A percentile compares a stretch with the other conserved stretches of the same genome.
phyloP scores from a whole-genome alignment of 148 eudicot genomes.

The Linanthus parryae region DNA sequence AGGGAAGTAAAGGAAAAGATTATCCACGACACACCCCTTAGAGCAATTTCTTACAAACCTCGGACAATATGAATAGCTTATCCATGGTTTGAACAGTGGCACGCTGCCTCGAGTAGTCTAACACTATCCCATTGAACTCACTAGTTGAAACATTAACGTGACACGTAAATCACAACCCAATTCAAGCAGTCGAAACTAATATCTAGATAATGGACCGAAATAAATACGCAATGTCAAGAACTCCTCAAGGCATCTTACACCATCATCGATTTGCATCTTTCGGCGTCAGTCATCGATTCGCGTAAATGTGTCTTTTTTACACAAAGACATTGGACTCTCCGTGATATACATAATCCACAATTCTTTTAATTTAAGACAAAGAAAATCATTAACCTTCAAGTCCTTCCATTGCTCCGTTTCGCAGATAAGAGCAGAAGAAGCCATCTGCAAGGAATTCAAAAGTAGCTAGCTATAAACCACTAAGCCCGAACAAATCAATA shows the following conservation, averaged over 20 bases:
- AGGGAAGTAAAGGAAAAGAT: too few relatives aligned
- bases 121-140: constrained; percentile 64
- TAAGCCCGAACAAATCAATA: too few relatives aligned
- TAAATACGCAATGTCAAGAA: too few relatives aligned
- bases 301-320: constrained; percentile 86
- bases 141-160: constrained; percentile 25
- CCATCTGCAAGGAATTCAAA: constrained; percentile 49
- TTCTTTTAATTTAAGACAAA: too few relatives aligned
- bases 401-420: constrained; percentile 73
- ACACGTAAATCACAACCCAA: not conserved
- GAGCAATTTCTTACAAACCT: constrained; percentile 55
- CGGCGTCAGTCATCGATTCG: constrained; percentile 63
- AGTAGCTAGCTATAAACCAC: not conserved
- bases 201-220: too few relatives aligned
- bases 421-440: constrained; percentile 53
- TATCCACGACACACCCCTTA: too few relatives aligned
- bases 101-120: constrained; percentile 90
- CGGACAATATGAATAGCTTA: constrained; percentile 74
- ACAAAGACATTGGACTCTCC: constrained; percentile 69
- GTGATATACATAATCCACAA: not conserved
- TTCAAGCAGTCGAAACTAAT: not conserved
- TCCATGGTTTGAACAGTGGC: constrained; percentile 63
- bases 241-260: constrained; percentile 78
- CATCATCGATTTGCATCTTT: constrained; percentile 89
- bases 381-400: constrained; percentile 44